Conservation (phyloP, 805 yeast genomes). For the Saccharomycopsis oosterbeekiorum region DNA sequence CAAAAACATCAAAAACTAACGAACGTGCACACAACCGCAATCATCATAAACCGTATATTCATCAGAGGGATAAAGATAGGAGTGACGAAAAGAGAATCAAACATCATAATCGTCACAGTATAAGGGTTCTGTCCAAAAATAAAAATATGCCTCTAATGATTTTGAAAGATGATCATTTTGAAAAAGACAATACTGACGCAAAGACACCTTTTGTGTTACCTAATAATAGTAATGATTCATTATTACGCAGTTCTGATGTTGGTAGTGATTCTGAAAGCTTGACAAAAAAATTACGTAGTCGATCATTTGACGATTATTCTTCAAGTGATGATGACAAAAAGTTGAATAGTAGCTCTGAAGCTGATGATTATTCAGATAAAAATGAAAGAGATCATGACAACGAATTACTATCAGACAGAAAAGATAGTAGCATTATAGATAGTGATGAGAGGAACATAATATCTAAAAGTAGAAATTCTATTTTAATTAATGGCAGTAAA, state of each 20-base stretch:
- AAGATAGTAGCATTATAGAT: not conserved
- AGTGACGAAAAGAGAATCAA: not conserved
- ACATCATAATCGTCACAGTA: not conserved
- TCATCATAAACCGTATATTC: not conserved
- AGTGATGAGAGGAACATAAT: not conserved
- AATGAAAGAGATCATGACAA: not conserved
- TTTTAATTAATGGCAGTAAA: not conserved
- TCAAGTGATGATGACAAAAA: not conserved
- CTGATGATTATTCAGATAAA: not conserved
- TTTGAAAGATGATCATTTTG: not conserved
- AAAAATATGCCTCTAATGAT: not conserved
- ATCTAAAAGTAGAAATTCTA: not conserved
- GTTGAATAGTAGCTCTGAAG: not conserved
- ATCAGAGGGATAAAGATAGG: not conserved
- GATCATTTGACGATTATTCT: not conserved
- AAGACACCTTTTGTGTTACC: not conserved
- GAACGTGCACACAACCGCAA: not conserved
- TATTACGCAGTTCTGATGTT: not conserved
- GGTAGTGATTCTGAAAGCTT: not conserved
- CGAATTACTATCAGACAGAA: not conserved
- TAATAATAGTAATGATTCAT: not conserved
- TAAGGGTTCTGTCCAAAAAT: not conserved
- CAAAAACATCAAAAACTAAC: not conserved
- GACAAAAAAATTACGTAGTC: not conserved
- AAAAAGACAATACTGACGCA: not conserved